These are phyloP conservation scores for Hyphodiscus sp. DNA, from an alignment of 2,329 filamentous ascomycete species.

Conservation along the genomic window DNA sequence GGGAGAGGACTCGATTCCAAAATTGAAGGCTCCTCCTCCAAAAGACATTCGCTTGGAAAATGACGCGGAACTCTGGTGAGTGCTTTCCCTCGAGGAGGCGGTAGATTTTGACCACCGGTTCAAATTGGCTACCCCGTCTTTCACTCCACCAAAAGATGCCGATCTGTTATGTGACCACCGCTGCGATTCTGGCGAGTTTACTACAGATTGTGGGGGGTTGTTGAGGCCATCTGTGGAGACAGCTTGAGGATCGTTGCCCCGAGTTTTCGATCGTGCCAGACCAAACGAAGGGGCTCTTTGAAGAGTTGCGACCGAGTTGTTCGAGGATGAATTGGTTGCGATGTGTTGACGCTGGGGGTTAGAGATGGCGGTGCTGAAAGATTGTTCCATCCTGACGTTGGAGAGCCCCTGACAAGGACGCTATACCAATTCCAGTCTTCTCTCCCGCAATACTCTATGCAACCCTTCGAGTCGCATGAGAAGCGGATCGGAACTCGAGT, in stretches of 20 bases:
- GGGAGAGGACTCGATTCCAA: background rate
- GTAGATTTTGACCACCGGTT: background rate
- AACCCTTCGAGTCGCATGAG: background rate
- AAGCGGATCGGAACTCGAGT: background rate
- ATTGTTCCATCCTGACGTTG: background rate
- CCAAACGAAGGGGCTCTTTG: background rate
- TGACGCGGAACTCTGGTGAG: background rate
- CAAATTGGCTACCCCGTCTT: background rate
- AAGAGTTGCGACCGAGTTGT: background rate
- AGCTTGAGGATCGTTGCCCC: background rate
- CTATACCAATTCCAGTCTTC: background rate
- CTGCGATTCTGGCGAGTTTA: background rate
- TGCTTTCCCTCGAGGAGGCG: background rate
- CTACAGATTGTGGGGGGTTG: background rate
- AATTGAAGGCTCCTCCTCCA: background rate
- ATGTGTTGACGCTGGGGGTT: background rate
- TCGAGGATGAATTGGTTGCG: background rate
- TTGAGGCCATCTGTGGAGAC: background rate
- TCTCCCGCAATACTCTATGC: background rate
- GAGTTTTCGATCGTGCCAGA: background rate
- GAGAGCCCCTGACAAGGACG: background rate
- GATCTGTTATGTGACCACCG: background rate
- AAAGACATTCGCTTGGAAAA: background rate
- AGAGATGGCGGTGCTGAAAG: background rate
- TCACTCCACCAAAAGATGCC: background rate